Base-by-base conservation (phyloP, 306 rosid genomes). In the Senna siamea region DNA sequence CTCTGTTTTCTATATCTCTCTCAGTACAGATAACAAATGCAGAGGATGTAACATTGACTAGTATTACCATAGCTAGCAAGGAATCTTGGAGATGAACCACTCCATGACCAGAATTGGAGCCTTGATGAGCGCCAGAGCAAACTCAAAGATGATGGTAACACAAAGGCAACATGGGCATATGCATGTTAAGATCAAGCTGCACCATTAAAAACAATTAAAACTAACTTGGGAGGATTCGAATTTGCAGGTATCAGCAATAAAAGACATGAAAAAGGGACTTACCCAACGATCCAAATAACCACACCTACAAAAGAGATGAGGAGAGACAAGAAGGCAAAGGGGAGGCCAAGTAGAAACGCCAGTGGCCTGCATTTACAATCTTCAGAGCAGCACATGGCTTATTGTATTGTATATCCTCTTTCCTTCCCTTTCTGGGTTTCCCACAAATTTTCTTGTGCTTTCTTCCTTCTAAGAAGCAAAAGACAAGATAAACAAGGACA, bases 111-210 rank as follows among this genome's bases (percentile, higher is more conserved):
- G 6, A 77, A 90, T 75, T 4, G 98, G 97, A 83, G 90, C 92
- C 86, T 82, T 87, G 76, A 93, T 82, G 74, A 90, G 68, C 2
- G 73, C 87, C 69, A 89, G 53, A 22, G 96, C 98, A 59, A 93
- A 72, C 87, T 90, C 98, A 48, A 90, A 88, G 5, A 89, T 71
- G 68, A 89, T 43, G 8, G 98, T 93, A 84, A 81, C 92, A 50
- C 97, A 90, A 67, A 93, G 84, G 66, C 98, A 93, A 76, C 98
- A 93, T 5, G 98, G 97, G 22, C 97, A 93, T 80, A 93, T 69
- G 80, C 97, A 90, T 54, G 86, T 87, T 65, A 93, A 68, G 56
- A 19, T 3, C 81, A 89, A 86, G 80, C 96, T 92, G 87, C 72
- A 71, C 69, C 1, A 15, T 5, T 1, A 46, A 8, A 37, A 37